Evolutionary conservation across 108 stramenopile genomes (phyloP).

Genomic region (Skeletonema menzelii): DNA sequence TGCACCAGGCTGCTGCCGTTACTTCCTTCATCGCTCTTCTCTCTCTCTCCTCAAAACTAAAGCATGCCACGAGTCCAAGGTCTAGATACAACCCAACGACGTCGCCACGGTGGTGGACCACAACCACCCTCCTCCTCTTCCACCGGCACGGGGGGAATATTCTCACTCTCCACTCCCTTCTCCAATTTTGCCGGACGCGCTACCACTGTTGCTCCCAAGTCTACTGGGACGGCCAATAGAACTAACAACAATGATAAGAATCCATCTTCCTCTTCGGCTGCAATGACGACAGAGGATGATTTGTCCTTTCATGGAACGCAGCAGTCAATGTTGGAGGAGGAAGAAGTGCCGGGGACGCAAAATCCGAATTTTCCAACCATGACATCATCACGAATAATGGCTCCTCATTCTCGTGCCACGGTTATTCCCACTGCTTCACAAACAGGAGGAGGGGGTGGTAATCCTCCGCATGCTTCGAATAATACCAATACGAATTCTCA

Average conservation of each 20-base stretch:
- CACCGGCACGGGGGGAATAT: conserved; percentile 4
- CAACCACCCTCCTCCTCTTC: not conserved
- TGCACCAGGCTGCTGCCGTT: too few relatives aligned
- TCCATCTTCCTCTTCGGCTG: not conserved
- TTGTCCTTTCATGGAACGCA: not conserved
- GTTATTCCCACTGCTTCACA: not conserved
- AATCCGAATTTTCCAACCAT: conserved; percentile 2
- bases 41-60: not conserved
- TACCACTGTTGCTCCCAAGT: not conserved
- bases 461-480: too few relatives aligned
- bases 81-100: not conserved
- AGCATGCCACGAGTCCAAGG: not conserved
- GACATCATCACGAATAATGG: not conserved
- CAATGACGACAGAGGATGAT: not conserved
- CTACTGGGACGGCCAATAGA: not conserved
- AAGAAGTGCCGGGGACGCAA: not conserved
- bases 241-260: not conserved
- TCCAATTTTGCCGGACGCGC: not conserved
- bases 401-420: not conserved
- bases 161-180: conserved; percentile 36
- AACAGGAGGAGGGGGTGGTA: not conserved
- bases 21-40: too few relatives aligned
- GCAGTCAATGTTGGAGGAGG: not conserved
- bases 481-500: too few relatives aligned
- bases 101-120: not conserved